These are phyloP conservation scores for Seiridium cupressi DNA, from an alignment of 2,329 filamentous ascomycete genomes.

Conservation along the genomic window DNA sequence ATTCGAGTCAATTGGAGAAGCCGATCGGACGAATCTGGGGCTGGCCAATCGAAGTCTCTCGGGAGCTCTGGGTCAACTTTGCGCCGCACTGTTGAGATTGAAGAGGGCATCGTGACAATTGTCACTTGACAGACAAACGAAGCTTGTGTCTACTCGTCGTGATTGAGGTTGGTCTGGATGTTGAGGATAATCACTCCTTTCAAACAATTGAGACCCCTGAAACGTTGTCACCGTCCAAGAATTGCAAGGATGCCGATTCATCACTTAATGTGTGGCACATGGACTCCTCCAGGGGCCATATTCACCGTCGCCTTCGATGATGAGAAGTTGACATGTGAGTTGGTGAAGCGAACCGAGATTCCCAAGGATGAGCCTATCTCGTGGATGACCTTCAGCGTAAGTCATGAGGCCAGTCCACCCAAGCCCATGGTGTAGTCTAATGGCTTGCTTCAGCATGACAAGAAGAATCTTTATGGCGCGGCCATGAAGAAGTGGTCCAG, in stretches of 20 bases:
- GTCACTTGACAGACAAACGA: not conserved
- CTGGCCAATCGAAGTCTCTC: not conserved
- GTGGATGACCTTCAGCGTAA: constrained; percentile 88
- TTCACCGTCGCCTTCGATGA: constrained; percentile 89
- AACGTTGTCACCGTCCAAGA: constrained; percentile 13
- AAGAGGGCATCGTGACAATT: not conserved
- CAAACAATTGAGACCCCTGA: not conserved
- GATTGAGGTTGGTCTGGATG: not conserved
- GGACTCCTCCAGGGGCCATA: constrained; percentile 86
- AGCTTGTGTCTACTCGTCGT: not conserved
- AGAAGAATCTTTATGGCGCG: constrained; percentile 83
- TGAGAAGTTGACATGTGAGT: constrained; percentile 68
- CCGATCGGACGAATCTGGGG: not conserved
- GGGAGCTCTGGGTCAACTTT: not conserved
- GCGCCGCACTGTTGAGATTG: not conserved
- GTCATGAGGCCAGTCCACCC: constrained; percentile 24
- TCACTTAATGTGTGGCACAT: constrained; percentile 89
- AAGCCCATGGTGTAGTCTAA: not conserved
- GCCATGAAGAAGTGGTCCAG: constrained; percentile 94
- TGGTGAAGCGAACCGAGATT: constrained; percentile 80
- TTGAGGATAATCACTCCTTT: not conserved
- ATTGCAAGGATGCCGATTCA: constrained; percentile 66
- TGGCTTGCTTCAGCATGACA: constrained; percentile 59
- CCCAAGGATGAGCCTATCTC: constrained; percentile 84
- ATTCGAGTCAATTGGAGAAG: too few relatives aligned